These are phyloP conservation scores for Mycocentrospora acerina DNA, from an alignment of 2,329 filamentous ascomycete species.

Conservation along the genomic window DNA sequence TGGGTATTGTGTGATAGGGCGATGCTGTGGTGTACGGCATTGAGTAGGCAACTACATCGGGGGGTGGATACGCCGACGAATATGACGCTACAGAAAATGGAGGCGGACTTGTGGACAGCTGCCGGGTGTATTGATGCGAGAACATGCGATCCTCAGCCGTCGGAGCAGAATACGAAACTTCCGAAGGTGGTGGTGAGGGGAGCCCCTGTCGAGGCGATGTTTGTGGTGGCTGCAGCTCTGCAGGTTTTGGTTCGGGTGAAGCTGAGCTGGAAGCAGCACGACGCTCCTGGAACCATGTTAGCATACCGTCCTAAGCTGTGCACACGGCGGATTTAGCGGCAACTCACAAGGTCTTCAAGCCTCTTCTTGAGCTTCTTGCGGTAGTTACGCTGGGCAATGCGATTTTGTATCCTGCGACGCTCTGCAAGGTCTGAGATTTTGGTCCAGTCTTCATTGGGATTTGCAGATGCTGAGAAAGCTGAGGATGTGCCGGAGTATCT, in stretches of 20 bases:
- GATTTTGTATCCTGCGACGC: constrained; percentile 90
- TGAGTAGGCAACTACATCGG: constrained; percentile 64
- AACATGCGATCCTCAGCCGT: constrained; percentile 71
- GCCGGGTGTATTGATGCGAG: constrained; percentile 64
- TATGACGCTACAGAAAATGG: constrained; percentile 59
- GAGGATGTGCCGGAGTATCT: constrained; percentile 84
- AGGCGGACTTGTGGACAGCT: constrained; percentile 70
- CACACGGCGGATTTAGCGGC: constrained; percentile 6
- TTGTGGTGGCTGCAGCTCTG: constrained; percentile 50
- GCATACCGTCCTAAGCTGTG: constrained; percentile 14
- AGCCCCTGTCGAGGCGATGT: constrained; percentile 41
- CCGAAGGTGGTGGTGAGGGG: constrained; percentile 39
- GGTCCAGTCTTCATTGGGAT: constrained; percentile 97
- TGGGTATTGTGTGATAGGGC: constrained; percentile 42
- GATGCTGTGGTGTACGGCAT: constrained; percentile 52
- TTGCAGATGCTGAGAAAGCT: constrained; percentile 90
- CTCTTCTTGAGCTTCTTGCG: constrained; percentile 93
- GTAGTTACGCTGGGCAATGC: constrained; percentile 97
- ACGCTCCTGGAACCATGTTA: constrained; percentile 56
- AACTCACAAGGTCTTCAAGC: constrained; percentile 68
- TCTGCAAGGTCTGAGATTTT: constrained; percentile 98
- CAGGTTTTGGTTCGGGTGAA: constrained; percentile 60
- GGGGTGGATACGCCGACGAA: constrained; percentile 65
- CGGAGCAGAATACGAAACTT: constrained; percentile 46
- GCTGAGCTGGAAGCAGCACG: constrained; percentile 66